These are phyloP conservation scores for Dryadomyces quercivorus DNA, from an alignment of 2,329 filamentous ascomycete genomes.

Conservation along the genomic window DNA sequence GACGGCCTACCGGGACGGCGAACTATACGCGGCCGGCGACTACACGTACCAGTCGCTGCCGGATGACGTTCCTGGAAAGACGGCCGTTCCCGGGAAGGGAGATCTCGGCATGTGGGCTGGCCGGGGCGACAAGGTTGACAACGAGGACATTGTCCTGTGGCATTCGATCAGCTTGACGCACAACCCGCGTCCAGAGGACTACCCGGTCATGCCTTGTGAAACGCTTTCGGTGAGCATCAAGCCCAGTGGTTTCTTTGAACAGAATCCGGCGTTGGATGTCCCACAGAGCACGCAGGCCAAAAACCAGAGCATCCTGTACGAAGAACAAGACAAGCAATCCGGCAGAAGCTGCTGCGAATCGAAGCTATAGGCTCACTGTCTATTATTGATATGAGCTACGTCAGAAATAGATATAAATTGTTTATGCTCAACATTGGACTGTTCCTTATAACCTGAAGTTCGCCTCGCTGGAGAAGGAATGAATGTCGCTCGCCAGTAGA, in stretches of 20 bases:
- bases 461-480: too few species aligned
- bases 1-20: slow-evolving; percentile 29
- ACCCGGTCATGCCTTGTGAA: slow-evolving; percentile 57
- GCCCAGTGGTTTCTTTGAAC: slow-evolving; percentile 40
- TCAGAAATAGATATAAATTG: too few species aligned
- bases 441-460: too few species aligned
- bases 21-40: slow-evolving; percentile 27
- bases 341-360: too few species aligned
- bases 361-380: too few species aligned
- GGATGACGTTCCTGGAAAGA: slow-evolving; percentile 24
- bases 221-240: slow-evolving; percentile 36
- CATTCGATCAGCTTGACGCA: slow-evolving; percentile 50
- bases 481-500: not conserved
- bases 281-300: slow-evolving; percentile 12
- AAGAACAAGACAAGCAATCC: not conserved
- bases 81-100: not conserved
- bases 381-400: too few species aligned
- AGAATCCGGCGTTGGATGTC: slow-evolving; percentile 38
- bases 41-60: slow-evolving; percentile 33
- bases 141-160: slow-evolving; percentile 32
- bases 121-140: slow-evolving; percentile 16
- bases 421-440: too few species aligned
- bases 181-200: slow-evolving; percentile 53
- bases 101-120: slow-evolving; percentile 17
- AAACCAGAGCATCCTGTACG: not conserved